Evolutionary conservation across 257 asterid genomes (phyloP).

Genomic region (Rubia yunnanensis): DNA sequence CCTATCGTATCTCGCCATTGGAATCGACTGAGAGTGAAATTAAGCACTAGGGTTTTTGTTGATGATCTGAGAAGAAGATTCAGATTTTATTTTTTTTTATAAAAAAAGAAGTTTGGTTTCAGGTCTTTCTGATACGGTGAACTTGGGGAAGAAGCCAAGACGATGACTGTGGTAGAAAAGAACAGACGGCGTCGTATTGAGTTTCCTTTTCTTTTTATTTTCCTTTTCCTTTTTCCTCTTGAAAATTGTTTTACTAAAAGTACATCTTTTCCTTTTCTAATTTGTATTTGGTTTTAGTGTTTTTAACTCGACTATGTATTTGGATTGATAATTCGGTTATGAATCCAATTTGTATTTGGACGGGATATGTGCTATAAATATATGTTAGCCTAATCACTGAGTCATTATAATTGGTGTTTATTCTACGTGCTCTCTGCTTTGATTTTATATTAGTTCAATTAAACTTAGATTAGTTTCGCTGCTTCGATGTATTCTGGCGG

Average conservation of each 20-base stretch:
- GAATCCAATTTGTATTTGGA: too few species aligned
- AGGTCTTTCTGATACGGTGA: not conserved
- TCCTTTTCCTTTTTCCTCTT: not conserved
- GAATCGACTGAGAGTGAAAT: not conserved
- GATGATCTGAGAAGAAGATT: not conserved
- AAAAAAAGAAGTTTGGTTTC: not conserved
- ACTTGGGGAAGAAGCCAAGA: slow-evolving; percentile 19
- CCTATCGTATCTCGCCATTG: slow-evolving; percentile 88
- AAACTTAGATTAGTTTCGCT: too few species aligned
- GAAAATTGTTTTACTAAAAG: not conserved
- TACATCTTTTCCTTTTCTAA: not conserved
- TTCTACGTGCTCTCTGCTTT: too few species aligned
- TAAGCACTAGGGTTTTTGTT: not conserved
- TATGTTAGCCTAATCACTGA: too few species aligned
- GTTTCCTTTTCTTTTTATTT: not conserved
- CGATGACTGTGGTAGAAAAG: not conserved
- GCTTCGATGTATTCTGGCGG: too few species aligned
- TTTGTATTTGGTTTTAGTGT: too few species aligned
- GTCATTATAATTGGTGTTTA: too few species aligned
- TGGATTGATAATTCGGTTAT: too few species aligned
- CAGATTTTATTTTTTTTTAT: not conserved
- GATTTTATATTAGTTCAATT: too few species aligned
- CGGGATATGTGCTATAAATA: too few species aligned
- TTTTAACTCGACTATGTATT: too few species aligned
- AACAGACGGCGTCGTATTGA: not conserved